Evolutionary conservation across 441 rosid species (phyloP).

Genomic region (Croton setiger): DNA sequence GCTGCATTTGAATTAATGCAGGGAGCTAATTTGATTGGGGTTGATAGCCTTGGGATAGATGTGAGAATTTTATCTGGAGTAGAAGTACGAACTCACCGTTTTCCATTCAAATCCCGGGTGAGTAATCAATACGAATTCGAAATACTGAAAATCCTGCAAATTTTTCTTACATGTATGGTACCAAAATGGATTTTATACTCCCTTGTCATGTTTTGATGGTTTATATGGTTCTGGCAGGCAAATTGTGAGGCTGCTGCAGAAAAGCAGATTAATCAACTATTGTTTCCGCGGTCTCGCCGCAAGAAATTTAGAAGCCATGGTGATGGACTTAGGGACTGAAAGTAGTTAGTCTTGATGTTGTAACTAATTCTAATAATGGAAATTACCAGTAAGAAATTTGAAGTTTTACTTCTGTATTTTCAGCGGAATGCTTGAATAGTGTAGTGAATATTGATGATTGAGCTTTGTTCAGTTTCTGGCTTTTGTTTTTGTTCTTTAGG

Average conservation of each 20-base stretch:
- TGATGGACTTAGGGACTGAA: constrained; percentile 35
- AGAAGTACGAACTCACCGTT: constrained; percentile 83
- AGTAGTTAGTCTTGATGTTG: constrained; percentile 20
- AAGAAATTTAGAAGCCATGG: constrained; percentile 59
- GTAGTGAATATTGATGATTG: too few relatives aligned
- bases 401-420: neutral
- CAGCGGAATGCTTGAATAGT: too few relatives aligned
- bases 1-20: constrained; percentile 24
- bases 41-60: constrained; percentile 92
- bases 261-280: constrained; percentile 74
- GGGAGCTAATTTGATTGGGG: constrained; percentile 74
- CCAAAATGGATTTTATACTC: too few relatives aligned
- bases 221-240: constrained; percentile 42
- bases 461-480: neutral
- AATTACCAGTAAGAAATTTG: too few relatives aligned
- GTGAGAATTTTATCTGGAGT: constrained; percentile 72
- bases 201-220: neutral
- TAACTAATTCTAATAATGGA: neutral
- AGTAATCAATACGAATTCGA: constrained; percentile 15
- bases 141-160: neutral
- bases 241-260: constrained; percentile 67
- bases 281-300: constrained; percentile 72
- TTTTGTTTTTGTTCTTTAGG: neutral
- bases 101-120: constrained; percentile 85
- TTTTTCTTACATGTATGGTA: too few relatives aligned